These are phyloP conservation scores for Termitomyces sp. DNA, from an alignment of 768 basidiomycete genomes.

Conservation along the genomic window DNA sequence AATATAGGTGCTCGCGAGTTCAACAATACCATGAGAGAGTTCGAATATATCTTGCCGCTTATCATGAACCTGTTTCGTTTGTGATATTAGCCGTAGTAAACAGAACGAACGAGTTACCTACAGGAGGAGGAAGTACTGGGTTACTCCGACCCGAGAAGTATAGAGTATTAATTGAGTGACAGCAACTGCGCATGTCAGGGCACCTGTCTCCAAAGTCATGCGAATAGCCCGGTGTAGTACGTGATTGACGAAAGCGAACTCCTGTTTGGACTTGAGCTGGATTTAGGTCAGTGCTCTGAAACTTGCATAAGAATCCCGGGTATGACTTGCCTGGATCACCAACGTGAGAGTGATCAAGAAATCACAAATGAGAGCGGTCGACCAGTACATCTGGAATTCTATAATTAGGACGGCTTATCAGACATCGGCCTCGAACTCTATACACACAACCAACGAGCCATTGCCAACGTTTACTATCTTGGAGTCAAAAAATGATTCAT, in stretches of 20 bases:
- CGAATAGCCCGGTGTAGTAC: not conserved
- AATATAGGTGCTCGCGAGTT: not conserved
- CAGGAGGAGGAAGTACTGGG: not conserved
- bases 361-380: not conserved
- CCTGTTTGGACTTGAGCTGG: not conserved
- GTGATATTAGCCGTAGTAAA: no score
- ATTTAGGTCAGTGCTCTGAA: not conserved
- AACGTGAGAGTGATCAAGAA: not conserved
- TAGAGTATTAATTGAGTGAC: not conserved
- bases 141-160: no score
- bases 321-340: not conserved
- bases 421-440: no score
- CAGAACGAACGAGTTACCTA: not conserved
- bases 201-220: constrained; percentile 2
- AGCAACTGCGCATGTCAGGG: not conserved
- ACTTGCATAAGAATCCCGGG: not conserved
- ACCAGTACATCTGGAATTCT: not conserved
- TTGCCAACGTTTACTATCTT: no score
- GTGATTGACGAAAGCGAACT: not conserved
- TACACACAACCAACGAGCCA: no score
- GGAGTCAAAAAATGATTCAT: not conserved
- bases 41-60: constrained; percentile 1
- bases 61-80: not conserved
- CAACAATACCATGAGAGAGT: not conserved
- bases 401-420: not conserved